Percentiles rank a stretch among this genome's conserved stretches.
These are phyloP conservation scores for Penicillium sp. DNA, from an alignment of 2,329 filamentous ascomycete genomes.

Conservation along the genomic window DNA sequence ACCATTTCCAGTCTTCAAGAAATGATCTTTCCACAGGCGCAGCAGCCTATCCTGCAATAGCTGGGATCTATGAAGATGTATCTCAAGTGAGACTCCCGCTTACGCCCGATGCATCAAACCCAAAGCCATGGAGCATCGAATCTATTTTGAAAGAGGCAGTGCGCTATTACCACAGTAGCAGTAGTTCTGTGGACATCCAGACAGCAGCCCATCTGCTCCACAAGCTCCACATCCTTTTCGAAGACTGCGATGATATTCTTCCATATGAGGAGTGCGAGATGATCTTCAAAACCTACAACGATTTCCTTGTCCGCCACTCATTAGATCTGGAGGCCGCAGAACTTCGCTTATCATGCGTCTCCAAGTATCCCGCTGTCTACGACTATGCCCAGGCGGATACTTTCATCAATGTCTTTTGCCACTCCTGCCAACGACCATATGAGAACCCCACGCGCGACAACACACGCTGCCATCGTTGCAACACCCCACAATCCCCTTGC, in stretches of 20 bases:
- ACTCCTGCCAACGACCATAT: constrained; percentile 61
- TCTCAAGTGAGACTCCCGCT: constrained; percentile 37
- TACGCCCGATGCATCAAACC: constrained; percentile 31
- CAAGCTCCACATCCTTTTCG: constrained; percentile 44
- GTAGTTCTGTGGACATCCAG: constrained; percentile 43
- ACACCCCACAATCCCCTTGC: constrained; percentile 44
- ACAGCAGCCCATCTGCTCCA: constrained; percentile 47
- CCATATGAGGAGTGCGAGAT: constrained; percentile 56
- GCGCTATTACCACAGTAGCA: constrained; percentile 44
- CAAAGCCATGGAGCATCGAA: constrained; percentile 46
- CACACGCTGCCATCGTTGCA: constrained; percentile 57
- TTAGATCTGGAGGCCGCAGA: constrained; percentile 56
- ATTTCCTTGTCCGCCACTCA: constrained; percentile 54
- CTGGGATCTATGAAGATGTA: constrained; percentile 25
- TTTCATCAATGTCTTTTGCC: constrained; percentile 59
- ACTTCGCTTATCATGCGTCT: constrained; percentile 60
- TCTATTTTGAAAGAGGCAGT: constrained; percentile 45
- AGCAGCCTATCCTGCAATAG: constrained; percentile 9
- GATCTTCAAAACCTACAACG: constrained; percentile 62
- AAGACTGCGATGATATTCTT: constrained; percentile 42
- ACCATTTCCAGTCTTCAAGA: constrained; percentile 6
- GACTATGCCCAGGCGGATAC: constrained; percentile 61
- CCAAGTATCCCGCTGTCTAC: constrained; percentile 60
- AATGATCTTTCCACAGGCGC: not conserved
- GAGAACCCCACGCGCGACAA: constrained; percentile 55